Conservation (phyloP, 2,329 filamentous ascomycete genomes). For the Xylariaceae sp. region DNA sequence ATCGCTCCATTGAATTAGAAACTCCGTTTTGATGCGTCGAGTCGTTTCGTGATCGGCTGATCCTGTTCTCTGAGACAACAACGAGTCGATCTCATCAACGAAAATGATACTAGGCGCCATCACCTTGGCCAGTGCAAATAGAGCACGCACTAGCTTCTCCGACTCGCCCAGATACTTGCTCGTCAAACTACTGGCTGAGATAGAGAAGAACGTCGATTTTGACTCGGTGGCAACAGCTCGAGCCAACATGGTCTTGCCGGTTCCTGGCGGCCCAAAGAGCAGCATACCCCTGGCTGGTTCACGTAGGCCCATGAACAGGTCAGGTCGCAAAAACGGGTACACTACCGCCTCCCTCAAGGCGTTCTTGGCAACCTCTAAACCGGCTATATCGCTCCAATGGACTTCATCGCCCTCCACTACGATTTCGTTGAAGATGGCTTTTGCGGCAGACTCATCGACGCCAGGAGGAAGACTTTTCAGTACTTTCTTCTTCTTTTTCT, state of each 20-base stretch:
- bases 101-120: constrained; percentile 96
- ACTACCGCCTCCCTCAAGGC: constrained; percentile 94
- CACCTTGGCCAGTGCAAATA: constrained; percentile 84
- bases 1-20: constrained; percentile 95
- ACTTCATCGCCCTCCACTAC: constrained; percentile 92
- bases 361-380: constrained; percentile 82
- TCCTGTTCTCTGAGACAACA: constrained; percentile 77
- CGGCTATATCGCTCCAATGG: constrained; percentile 89
- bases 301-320: constrained; percentile 90
- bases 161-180: constrained; percentile 96
- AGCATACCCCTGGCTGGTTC: constrained; percentile 95
- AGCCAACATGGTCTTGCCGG: constrained; percentile 96
- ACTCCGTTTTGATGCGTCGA: constrained; percentile 92
- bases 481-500: constrained; percentile 57
- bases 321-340: constrained; percentile 90
- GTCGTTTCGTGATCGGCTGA: constrained; percentile 89
- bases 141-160: constrained; percentile 88
- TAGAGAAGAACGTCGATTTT: constrained; percentile 92
- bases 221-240: constrained; percentile 92
- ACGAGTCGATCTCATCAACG: constrained; percentile 94
- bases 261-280: constrained; percentile 93
- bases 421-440: constrained; percentile 93
- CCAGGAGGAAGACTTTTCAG: constrained; percentile 76
- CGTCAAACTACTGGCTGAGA: constrained; percentile 88
- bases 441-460: constrained; percentile 75